Evolutionary conservation across 129 eudicot genomes (phyloP), one percentile per base, ranked within the genome.

Genomic region (Saussurea involucrata): DNA sequence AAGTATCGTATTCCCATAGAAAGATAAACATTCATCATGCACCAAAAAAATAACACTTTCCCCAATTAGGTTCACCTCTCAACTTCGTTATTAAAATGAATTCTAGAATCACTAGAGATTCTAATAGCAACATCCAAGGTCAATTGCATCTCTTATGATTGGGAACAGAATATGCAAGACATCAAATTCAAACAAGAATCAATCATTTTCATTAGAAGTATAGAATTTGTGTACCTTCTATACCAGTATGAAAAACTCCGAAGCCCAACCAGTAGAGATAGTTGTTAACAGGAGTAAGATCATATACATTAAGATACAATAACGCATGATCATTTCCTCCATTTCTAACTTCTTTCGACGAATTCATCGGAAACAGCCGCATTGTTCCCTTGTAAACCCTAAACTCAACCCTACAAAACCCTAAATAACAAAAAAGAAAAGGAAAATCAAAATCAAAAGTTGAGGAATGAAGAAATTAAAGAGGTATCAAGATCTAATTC

Each of bases 161-260:
- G 22, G 15, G 22, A 74, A 7, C 3, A 46, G 34, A 67, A 66
- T 67, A 32, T 53, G 27, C 72, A 76, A 60, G 0, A 60, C 65
- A 74, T 27, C 40, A 18, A 75, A 69, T 57, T 69, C 76, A 78
- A 70, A 40, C 64, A 63, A 71, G 10, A 78, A 22, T 70, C 64
- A 4, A 31, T 69, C 36, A 0, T 68, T 28, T 57, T 25, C 1
- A 9, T 4, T 17, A 28, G 6, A 21, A 17, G n/a, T 13, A 75
- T 15, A 11, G 27, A 36, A 68, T 63, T 36, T 17, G 8, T 21
- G 66, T 85, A 93, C 98, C 98, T 93, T 93, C 95, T 2, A 90
- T 93, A 63, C 98, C 98, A 8, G 98, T 90, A 86, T 90, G 98
- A 63, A 87, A 93, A 31, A 93, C 80, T 58, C 98, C 98, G 29